These are phyloP conservation scores for Hypoxylon sp. DNA, from an alignment of 2,329 filamentous ascomycete species.

Conservation along the genomic window DNA sequence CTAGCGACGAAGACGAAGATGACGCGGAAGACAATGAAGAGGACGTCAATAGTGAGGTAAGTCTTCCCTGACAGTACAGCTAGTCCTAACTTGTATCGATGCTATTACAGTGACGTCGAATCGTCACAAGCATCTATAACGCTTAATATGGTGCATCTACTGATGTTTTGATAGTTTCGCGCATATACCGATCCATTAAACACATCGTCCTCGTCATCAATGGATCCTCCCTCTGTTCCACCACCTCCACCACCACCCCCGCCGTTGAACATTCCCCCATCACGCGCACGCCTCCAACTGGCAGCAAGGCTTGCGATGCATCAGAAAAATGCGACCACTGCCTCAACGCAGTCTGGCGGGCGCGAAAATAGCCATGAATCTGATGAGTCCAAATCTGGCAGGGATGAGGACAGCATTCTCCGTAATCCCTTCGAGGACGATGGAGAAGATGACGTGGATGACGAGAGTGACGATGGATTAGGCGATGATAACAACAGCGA, in stretches of 20 bases:
- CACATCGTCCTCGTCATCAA: conserved; percentile 61
- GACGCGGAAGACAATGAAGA: conserved; percentile 90
- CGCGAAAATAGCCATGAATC: conserved; percentile 60
- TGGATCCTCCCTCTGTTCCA: conserved; percentile 71
- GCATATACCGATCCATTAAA: conserved; percentile 71
- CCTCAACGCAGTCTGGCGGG: conserved; percentile 58
- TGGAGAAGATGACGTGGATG: conserved; percentile 67
- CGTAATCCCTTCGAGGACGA: conserved; percentile 60
- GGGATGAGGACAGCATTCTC: conserved; percentile 47
- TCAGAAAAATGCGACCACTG: conserved; percentile 71
- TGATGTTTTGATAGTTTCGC: conserved; percentile 65
- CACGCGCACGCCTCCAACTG: conserved; percentile 88
- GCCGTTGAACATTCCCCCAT: conserved; percentile 87
- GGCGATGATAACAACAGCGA: conserved; percentile 57
- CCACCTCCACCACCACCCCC: conserved; percentile 78
- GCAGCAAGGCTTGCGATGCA: conserved; percentile 87
- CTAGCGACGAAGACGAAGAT: conserved; percentile 95
- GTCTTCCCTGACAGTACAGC: conserved; percentile 54
- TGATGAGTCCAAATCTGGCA: conserved; percentile 49
- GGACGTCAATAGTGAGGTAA: conserved; percentile 78
- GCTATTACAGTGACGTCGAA: not conserved
- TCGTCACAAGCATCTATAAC: not conserved
- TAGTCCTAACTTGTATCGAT: not conserved
- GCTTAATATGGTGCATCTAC: conserved; percentile 13
- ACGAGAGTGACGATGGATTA: conserved; percentile 60